Percentiles rank a stretch among this genome's conserved stretches.
These are phyloP conservation scores for Clavispora carvajalis DNA, from an alignment of 805 yeast genomes.

Conservation along the genomic window DNA sequence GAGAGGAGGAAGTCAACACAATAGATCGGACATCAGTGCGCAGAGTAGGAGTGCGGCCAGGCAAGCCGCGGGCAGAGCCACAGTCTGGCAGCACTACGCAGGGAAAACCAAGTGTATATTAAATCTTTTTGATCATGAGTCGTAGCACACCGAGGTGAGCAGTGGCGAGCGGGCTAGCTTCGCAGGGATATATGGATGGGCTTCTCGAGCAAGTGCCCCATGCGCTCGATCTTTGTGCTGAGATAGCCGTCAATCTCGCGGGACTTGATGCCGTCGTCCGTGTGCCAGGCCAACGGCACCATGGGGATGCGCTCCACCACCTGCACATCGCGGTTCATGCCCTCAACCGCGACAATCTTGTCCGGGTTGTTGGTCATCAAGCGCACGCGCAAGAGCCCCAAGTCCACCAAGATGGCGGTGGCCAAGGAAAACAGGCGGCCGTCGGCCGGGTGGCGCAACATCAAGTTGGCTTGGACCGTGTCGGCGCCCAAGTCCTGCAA, in stretches of 20 bases:
- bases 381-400: constrained; percentile 67
- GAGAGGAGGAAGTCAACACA: no score
- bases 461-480: constrained; percentile 91
- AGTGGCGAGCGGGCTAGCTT: background rate
- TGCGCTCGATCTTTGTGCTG: constrained; percentile 89
- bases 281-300: constrained; percentile 91
- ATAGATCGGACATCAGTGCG: no score
- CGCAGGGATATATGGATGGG: constrained; percentile 21
- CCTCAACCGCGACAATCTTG: constrained; percentile 91
- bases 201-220: constrained; percentile 86
- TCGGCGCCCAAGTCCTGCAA: constrained; percentile 97
- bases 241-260: constrained; percentile 89
- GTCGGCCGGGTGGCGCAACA: constrained; percentile 95
- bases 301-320: constrained; percentile 91
- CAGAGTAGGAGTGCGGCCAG: no score
- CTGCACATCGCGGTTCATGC: constrained; percentile 63
- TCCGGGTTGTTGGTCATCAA: constrained; percentile 94
- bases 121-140: background rate
- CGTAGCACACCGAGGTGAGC: no score
- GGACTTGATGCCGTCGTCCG: constrained; percentile 63
- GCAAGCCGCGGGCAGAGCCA: no score
- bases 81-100: background rate
- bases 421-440: constrained; percentile 93
- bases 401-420: constrained; percentile 83
- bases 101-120: background rate